phyloP scores from a whole-genome alignment of 306 rosid species.

The Cucurbita maxima region DNA sequence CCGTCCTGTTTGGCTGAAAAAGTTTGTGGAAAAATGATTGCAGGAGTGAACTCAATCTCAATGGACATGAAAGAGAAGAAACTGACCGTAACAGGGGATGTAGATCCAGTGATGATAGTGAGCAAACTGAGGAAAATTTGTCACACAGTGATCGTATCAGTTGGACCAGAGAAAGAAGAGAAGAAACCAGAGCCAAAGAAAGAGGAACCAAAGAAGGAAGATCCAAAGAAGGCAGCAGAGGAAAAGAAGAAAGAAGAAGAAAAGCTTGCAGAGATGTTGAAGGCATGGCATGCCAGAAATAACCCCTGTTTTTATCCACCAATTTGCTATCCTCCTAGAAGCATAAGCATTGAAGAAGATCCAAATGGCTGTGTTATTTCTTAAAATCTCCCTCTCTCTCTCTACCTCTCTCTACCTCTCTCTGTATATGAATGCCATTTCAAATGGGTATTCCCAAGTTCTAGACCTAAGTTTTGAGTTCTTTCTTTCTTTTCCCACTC shows the following conservation, averaged over 20 bases:
- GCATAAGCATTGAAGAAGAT: conserved; percentile 1
- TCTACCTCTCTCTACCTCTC: not conserved
- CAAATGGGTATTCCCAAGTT: not conserved
- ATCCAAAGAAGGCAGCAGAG: not conserved
- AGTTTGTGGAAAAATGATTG: not conserved
- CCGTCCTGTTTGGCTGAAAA: not conserved
- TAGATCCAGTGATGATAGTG: not conserved
- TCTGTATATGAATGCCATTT: not conserved
- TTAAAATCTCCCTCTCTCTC: not conserved
- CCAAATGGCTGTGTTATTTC: conserved; percentile 7
- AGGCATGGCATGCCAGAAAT: not conserved
- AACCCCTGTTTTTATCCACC: not conserved
- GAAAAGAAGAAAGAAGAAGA: not conserved
- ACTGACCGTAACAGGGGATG: not conserved
- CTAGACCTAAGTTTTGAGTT: not conserved
- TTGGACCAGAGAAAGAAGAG: conserved; percentile 8
- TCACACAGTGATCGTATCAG: not conserved
- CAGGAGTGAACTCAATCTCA: conserved; percentile 6
- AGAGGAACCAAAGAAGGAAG: not conserved
- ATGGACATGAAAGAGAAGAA: conserved; percentile 8
- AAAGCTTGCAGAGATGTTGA: not conserved
- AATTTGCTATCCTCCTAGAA: not conserved
- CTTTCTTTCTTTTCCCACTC: too few species aligned
- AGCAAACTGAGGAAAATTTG: not conserved
- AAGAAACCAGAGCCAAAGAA: conserved; percentile 1